Conservation (phyloP, 2,329 filamentous ascomycete species). For the Claviceps africana region DNA sequence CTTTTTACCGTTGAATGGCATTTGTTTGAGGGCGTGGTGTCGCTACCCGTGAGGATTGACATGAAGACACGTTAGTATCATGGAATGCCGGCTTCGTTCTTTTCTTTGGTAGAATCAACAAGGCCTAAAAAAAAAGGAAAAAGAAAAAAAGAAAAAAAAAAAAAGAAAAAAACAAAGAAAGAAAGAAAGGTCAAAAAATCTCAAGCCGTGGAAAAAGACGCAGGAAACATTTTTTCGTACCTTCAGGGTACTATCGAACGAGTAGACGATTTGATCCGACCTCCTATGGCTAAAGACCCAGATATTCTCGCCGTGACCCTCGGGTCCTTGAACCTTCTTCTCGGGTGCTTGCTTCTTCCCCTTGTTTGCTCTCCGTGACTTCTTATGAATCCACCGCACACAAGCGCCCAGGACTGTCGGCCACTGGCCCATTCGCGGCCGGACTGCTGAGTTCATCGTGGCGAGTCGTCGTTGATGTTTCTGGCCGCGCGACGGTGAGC, state of each 20-base stretch:
- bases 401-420: constrained; percentile 27
- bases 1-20: constrained; percentile 56
- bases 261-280: constrained; percentile 39
- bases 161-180: too few species aligned
- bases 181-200: too few species aligned
- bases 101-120: too few species aligned
- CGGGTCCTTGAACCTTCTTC: constrained; percentile 10
- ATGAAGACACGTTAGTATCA: background rate
- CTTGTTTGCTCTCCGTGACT: too few species aligned
- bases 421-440: constrained; percentile 26
- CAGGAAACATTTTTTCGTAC: constrained; percentile 19
- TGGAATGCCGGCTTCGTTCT: too few species aligned
- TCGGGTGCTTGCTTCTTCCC: background rate
- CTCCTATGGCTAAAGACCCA: constrained; percentile 40
- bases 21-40: constrained; percentile 36
- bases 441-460: constrained; percentile 24
- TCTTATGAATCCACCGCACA: constrained; percentile 24
- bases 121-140: background rate
- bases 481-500: background rate
- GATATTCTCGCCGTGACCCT: constrained; percentile 42
- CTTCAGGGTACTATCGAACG: constrained; percentile 29
- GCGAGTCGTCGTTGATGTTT: constrained; percentile 9
- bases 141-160: background rate
- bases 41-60: constrained; percentile 13
- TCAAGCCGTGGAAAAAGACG: too few species aligned